These are phyloP conservation scores for Cadophora gregata DNA, from an alignment of 2,329 filamentous ascomycete species.

Conservation along the genomic window DNA sequence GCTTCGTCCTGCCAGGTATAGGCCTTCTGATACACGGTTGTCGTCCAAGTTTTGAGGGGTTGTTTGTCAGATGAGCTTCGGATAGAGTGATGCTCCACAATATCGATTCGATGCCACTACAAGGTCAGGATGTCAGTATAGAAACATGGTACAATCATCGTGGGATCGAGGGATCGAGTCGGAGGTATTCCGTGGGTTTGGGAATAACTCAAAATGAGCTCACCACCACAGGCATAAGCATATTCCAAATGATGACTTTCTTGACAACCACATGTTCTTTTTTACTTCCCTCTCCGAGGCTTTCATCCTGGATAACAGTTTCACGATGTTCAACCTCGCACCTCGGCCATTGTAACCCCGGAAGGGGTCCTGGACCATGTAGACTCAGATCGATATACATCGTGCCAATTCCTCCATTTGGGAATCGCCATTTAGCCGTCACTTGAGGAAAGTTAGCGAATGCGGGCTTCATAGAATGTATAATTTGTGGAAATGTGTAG, in stretches of 20 bases:
- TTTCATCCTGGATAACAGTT: constrained; percentile 54
- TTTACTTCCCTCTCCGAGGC: constrained; percentile 46
- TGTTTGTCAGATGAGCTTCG: constrained; percentile 24
- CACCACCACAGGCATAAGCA: constrained; percentile 25
- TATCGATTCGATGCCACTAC: constrained; percentile 36
- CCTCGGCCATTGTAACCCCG: constrained; percentile 39
- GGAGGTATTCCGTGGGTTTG: background rate
- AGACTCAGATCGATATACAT: constrained; percentile 42
- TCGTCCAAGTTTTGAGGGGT: constrained; percentile 32
- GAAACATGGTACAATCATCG: background rate
- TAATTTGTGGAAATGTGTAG: background rate
- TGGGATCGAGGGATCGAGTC: background rate
- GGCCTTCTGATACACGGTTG: constrained; percentile 31
- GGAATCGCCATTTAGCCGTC: constrained; percentile 48
- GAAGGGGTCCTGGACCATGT: constrained; percentile 33
- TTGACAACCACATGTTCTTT: constrained; percentile 32
- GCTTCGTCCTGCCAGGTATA: constrained; percentile 33
- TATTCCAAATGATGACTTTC: constrained; percentile 33
- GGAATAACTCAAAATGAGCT: background rate
- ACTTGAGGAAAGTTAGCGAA: constrained; percentile 26
- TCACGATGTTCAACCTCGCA: constrained; percentile 52
- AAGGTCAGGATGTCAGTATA: background rate
- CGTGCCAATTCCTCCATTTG: constrained; percentile 47
- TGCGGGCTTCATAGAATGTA: background rate
- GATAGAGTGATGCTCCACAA: constrained; percentile 32